Evolutionary conservation across 148 eudicot species (phyloP).

Genomic region (Amaranthus cruentus): DNA sequence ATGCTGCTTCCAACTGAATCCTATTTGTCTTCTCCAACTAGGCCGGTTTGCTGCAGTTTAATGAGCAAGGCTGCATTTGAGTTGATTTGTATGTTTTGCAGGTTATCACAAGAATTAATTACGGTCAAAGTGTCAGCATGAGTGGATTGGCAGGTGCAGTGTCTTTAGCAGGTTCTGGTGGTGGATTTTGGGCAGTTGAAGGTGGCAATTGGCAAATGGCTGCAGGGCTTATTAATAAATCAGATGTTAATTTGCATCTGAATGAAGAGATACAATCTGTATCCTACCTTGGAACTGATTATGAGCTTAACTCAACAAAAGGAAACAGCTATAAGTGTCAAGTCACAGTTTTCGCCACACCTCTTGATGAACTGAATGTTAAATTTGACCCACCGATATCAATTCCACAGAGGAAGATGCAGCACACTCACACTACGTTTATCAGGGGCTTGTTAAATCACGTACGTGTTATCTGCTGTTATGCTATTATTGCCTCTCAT

Average conservation of each 20-base stretch:
- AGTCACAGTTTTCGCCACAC: constrained; percentile 75
- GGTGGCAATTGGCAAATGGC: constrained; percentile 96
- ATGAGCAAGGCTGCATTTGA: neutral
- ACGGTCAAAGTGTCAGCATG: constrained; percentile 84
- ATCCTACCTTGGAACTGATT: constrained; percentile 53
- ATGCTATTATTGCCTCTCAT: neutral
- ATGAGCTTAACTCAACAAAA: constrained; percentile 68
- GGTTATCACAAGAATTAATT: constrained; percentile 90
- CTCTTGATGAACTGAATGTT: constrained; percentile 72
- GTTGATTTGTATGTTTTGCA: constrained; percentile 27
- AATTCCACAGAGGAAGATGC: constrained; percentile 73
- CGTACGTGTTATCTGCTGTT: constrained; percentile 41
- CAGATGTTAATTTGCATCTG: constrained; percentile 67
- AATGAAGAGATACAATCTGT: constrained; percentile 70
- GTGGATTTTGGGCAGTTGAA: constrained; percentile 77
- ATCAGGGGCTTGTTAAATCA: constrained; percentile 82
- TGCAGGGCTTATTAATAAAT: constrained; percentile 63
- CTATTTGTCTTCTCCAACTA: too few species aligned
- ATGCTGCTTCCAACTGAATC: too few species aligned
- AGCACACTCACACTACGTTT: constrained; percentile 86
- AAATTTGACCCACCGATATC: constrained; percentile 54
- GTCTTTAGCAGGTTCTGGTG: constrained; percentile 88
- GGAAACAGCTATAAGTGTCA: constrained; percentile 74
- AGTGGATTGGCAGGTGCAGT: constrained; percentile 98
- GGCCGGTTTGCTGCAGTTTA: neutral